A percentile compares a stretch with the other conserved stretches of the same genome.
These are phyloP conservation scores for Candida frijolesensis DNA, from an alignment of 1,139 yeast genomes.

Conservation along the genomic window DNA sequence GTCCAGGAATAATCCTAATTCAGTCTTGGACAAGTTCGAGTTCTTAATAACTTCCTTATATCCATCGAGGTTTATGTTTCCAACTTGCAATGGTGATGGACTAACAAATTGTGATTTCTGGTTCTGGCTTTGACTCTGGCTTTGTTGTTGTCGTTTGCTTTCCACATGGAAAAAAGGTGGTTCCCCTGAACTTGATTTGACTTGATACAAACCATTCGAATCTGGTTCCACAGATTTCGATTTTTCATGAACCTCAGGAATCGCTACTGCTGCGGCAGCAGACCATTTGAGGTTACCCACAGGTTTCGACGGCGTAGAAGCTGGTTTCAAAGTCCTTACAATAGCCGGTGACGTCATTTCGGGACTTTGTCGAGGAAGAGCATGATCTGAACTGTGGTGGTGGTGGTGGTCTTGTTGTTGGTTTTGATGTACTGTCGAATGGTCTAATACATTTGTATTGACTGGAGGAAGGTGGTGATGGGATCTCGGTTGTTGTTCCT, in stretches of 20 bases:
- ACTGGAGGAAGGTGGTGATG: background rate
- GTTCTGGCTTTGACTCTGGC: background rate
- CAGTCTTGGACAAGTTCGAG: conserved; percentile 35
- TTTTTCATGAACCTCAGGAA: conserved; percentile 12
- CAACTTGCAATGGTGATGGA: conserved; percentile 6
- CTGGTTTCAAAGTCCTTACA: conserved; percentile 62
- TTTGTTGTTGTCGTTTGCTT: conserved; percentile 3
- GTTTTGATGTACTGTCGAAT: background rate
- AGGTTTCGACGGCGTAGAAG: conserved; percentile 66
- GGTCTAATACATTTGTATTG: background rate
- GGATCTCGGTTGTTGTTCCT: background rate
- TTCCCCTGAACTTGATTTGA: conserved; percentile 3
- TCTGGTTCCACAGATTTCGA: conserved; percentile 7
- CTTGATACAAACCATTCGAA: conserved; percentile 9
- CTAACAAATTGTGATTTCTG: background rate
- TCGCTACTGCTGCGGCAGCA: conserved; percentile 55
- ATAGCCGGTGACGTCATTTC: conserved; percentile 34
- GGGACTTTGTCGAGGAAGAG: conserved; percentile 19
- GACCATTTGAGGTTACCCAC: conserved; percentile 71
- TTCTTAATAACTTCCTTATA: conserved; percentile 29
- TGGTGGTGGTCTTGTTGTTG: background rate
- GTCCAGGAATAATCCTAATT: conserved; percentile 40
- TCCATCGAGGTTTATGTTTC: conserved; percentile 11
- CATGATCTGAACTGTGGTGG: background rate
- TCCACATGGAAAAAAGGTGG: conserved; percentile 1